Percentiles rank a stretch among this genome's conserved stretches.
Conservation (phyloP, 176 grass and related monocot genomes). For the Paspalum vaginatum region DNA sequence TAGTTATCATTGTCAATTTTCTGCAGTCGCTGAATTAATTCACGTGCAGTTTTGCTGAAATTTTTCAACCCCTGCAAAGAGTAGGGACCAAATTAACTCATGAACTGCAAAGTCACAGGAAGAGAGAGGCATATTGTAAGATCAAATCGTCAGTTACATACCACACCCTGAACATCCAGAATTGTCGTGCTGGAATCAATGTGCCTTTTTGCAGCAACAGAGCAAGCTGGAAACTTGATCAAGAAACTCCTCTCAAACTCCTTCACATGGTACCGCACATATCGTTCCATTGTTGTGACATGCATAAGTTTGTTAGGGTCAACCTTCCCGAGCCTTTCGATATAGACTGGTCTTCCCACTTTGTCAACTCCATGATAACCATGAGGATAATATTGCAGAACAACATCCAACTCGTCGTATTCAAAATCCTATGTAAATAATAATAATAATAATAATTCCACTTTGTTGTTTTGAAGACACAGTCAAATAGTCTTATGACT, state of each 20-base stretch:
- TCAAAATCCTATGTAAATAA: constrained; percentile 77
- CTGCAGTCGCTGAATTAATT: constrained; percentile 84
- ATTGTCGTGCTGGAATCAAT: constrained; percentile 93
- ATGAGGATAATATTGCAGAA: constrained; percentile 96
- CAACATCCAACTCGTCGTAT: constrained; percentile 69
- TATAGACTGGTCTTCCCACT: constrained; percentile 91
- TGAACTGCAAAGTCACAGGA: not conserved
- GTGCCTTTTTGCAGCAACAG: constrained; percentile 90
- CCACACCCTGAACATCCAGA: constrained; percentile 95
- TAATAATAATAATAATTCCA: not conserved
- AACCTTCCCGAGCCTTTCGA: constrained; percentile 95
- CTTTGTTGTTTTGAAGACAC: constrained; percentile 31
- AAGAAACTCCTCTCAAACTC: constrained; percentile 95
- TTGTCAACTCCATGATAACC: constrained; percentile 98
- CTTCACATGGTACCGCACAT: constrained; percentile 85
- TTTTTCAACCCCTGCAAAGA: constrained; percentile 85
- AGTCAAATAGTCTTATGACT: constrained; percentile 23
- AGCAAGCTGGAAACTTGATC: constrained; percentile 94
- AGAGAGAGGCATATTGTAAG: constrained; percentile 12
- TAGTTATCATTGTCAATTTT: constrained; percentile 97
- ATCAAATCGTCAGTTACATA: constrained; percentile 45
- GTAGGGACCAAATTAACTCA: constrained; percentile 15
- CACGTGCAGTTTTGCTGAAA: constrained; percentile 95
- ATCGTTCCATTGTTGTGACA: constrained; percentile 93
- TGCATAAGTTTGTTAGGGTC: constrained; percentile 92